Evolutionary conservation across 306 rosid genomes (phyloP).

Genomic region (Acacia acuminata): DNA sequence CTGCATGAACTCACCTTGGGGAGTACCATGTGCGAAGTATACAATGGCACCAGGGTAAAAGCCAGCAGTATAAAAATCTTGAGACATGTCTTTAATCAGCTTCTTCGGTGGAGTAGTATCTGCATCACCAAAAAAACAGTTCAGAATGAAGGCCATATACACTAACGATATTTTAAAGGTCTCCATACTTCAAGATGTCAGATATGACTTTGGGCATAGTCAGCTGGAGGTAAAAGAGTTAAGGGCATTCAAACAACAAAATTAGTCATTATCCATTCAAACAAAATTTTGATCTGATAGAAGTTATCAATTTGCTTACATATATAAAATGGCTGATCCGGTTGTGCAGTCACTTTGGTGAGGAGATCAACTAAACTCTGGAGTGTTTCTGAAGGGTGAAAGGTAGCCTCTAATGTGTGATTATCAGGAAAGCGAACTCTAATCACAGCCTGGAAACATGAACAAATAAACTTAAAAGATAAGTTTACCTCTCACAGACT

Average conservation of each 20-base stretch:
- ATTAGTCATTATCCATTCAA: neutral
- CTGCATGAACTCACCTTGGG: conserved; percentile 55
- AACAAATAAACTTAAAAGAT: conserved; percentile 21
- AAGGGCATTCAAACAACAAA: neutral
- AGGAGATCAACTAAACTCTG: conserved; percentile 79
- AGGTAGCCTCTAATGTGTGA: conserved; percentile 81
- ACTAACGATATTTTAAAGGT: neutral
- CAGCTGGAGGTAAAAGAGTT: neutral
- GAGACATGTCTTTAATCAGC: conserved; percentile 64
- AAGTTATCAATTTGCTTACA: conserved; percentile 57
- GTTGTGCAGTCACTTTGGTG: conserved; percentile 64
- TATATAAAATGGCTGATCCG: conserved; percentile 72
- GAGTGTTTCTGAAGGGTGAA: conserved; percentile 83
- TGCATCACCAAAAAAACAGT: conserved; percentile 34
- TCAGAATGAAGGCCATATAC: neutral
- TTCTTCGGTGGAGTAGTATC: conserved; percentile 93
- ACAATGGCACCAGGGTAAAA: conserved; percentile 92
- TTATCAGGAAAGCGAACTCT: conserved; percentile 94
- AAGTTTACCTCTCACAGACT: neutral
- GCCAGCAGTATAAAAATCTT: conserved; percentile 74
- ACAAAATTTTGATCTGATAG: neutral
- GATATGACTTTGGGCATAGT: neutral
- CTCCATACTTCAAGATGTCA: neutral
- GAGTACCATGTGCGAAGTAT: conserved; percentile 66
- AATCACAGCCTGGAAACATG: conserved; percentile 67